Base-by-base conservation (phyloP, 352 stramenopile species). In the Globisporangium abappressorium region DNA sequence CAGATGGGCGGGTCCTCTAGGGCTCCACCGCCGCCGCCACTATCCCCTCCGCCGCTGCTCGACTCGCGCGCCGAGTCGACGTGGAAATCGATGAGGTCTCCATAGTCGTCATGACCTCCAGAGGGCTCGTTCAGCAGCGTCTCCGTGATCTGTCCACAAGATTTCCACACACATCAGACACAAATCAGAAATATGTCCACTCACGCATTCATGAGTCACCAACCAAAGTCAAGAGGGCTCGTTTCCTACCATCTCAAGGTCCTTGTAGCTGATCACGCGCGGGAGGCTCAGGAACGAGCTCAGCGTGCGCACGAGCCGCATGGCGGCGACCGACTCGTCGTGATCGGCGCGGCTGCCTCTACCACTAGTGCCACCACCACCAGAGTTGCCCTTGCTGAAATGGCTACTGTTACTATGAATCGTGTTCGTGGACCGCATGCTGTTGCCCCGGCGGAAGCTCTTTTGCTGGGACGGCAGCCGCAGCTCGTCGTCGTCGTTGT, bases 211-310 rank as follows among this genome's bases (percentile, higher is more conserved):
- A 43, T 43, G 36, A 43, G 36, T 18, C 12, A 15, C 15, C 36
- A 43, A 18, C 11, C 14, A 43, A 43, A 5, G 14, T 3, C 14
- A 43, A 43, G 12, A 18, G 36, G 36, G 12, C 36, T 15, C 36
- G 36, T 11, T 11, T 43, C 36, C 36, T 43, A 88, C 83, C 73
- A 80, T 76, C 72, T 92, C 82, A 3, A 92, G 63, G 26, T 92
- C 84, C 18, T 78, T 71, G 68, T 89, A 91, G 64, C 84, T 92
- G 66, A 92, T 91, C 43, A 87, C 77, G 20, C 82, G 84, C 11
- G 84, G 84, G 0, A 92, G 57, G 62, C 80, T 91, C 24, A 92
- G 70, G 49, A 90, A 91, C 28, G 80, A 79, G 47, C 84, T 92
- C 18, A 92, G 69, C 33, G 78, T 91, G 14, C 80, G 81, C 7